Evolutionary conservation across 2,329 filamentous ascomycete genomes (phyloP).

Genomic region (Epicoccum nigrum): DNA sequence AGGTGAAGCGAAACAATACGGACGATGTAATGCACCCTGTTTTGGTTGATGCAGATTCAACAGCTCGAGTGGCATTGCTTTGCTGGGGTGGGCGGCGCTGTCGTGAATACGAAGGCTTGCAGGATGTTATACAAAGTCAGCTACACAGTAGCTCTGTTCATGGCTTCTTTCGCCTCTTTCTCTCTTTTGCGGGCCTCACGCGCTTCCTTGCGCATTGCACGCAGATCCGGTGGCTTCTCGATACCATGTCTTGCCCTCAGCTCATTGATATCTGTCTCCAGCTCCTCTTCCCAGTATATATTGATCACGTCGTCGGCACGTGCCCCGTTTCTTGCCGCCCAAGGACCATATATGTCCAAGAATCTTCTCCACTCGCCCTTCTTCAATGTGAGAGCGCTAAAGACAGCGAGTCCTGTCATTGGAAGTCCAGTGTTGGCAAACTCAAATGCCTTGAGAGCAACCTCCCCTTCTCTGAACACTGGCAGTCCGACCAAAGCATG

Average conservation of each 20-base stretch:
- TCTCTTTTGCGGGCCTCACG: slow-evolving; percentile 71
- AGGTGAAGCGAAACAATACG: too few species aligned
- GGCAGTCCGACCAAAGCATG: slow-evolving; percentile 92
- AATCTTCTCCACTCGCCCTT: slow-evolving; percentile 70
- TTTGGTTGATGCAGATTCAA: too few species aligned
- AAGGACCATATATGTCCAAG: slow-evolving; percentile 78
- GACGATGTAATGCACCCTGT: neutral
- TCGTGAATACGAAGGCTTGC: neutral
- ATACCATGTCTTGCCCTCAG: slow-evolving; percentile 78
- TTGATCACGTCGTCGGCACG: slow-evolving; percentile 83
- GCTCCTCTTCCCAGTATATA: slow-evolving; percentile 95
- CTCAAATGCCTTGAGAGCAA: slow-evolving; percentile 97
- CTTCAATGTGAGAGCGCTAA: slow-evolving; percentile 71
- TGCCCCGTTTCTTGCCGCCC: slow-evolving; percentile 86
- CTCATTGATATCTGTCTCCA: slow-evolving; percentile 81
- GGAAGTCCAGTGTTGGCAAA: slow-evolving; percentile 93
- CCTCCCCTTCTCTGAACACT: slow-evolving; percentile 90
- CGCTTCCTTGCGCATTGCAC: slow-evolving; percentile 74
- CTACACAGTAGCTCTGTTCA: slow-evolving; percentile 26
- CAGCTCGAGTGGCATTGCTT: neutral
- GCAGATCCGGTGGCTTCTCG: slow-evolving; percentile 85
- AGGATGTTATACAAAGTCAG: slow-evolving; percentile 22
- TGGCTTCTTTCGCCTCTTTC: slow-evolving; percentile 56
- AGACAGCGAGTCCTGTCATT: slow-evolving; percentile 88
- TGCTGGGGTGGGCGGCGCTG: neutral